Base-by-base conservation (phyloP, 208 protist genomes). In the Trypanosoma melophagium region DNA sequence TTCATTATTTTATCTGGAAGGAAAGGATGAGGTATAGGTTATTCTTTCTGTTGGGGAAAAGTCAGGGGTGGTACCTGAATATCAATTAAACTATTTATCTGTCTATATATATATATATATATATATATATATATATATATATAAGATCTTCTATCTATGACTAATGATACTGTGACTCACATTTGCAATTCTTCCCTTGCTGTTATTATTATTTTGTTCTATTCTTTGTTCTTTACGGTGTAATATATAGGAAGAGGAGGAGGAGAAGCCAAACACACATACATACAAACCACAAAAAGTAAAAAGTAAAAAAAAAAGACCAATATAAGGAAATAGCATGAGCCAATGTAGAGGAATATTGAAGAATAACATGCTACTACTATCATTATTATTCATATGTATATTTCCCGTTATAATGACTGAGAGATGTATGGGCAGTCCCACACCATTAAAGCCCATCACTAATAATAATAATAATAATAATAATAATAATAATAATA, bases 1-100 rank as follows among this genome's bases (percentile, higher is more conserved):
- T 58, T 28, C 12, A 8, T 69, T 51, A 24, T 61, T 69, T 57
- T 69, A 47, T 12, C 12, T 44, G 40, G 8, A 44, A 44, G 12
- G 40, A 14, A 12, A 44, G 40, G 12, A 12, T 7, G 40, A 12
- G 40, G 40, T 12, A 44, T 14, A 12, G 40, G 12, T 14, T 14
- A 7, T 12, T 12, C 40, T 12, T 12, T 14, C 7, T 14, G 12
- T 12, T 14, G 7, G 7, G 12, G 12, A 44, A 44, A 44, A 7
- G 12, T 7, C 12, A 44, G 12, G 12, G 12, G 12, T 44, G 12
- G 12, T 44, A 44, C 12, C 7, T 44, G 12, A 14, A 44, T 44
- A 44, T 44, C 7, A 14, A 44, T 44, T 14, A 44, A 44, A 14
- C 7, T 7, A 44, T 44, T 14, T 44, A 44, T 44, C 7, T 44